phyloP scores from a whole-genome alignment of 305 asterid species.

The Fraxinus platypoda region DNA sequence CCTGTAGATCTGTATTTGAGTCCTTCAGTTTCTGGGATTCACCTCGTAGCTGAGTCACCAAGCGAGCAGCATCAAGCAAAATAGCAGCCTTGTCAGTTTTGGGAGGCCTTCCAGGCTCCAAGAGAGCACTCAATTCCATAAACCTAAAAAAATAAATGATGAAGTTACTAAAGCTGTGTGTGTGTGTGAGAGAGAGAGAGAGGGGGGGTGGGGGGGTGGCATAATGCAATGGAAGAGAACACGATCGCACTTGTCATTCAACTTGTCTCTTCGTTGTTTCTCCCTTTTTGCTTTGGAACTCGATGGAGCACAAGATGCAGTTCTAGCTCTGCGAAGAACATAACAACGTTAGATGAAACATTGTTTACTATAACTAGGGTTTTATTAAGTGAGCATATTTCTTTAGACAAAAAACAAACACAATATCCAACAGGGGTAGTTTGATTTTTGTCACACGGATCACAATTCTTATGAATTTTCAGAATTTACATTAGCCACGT shows the following conservation, averaged over 20 bases:
- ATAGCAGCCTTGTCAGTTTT: constrained; percentile 89
- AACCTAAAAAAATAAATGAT: constrained; percentile 43
- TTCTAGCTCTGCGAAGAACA: constrained; percentile 52
- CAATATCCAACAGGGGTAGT: not conserved
- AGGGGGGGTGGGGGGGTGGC: not conserved
- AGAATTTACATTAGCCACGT: not conserved
- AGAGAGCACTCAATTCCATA: constrained; percentile 79
- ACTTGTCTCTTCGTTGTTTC: constrained; percentile 83
- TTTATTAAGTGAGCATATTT: not conserved
- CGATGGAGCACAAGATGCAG: constrained; percentile 63
- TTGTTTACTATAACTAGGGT: not conserved
- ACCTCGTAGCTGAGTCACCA: constrained; percentile 76
- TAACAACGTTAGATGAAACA: constrained; percentile 11
- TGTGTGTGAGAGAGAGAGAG: not conserved
- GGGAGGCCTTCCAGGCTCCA: constrained; percentile 94
- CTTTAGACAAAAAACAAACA: not conserved
- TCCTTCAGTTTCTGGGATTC: constrained; percentile 88
- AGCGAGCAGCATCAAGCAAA: constrained; percentile 83
- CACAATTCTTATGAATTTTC: not conserved
- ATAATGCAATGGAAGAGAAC: constrained; percentile 14
- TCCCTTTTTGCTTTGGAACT: constrained; percentile 96
- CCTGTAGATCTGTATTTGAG: constrained; percentile 70
- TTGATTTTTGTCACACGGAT: not conserved
- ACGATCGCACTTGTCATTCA: constrained; percentile 76
- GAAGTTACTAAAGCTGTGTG: constrained; percentile 16